These are phyloP conservation scores for Aspergillus awamori DNA, from an alignment of 2,329 filamentous ascomycete genomes.

Conservation along the genomic window DNA sequence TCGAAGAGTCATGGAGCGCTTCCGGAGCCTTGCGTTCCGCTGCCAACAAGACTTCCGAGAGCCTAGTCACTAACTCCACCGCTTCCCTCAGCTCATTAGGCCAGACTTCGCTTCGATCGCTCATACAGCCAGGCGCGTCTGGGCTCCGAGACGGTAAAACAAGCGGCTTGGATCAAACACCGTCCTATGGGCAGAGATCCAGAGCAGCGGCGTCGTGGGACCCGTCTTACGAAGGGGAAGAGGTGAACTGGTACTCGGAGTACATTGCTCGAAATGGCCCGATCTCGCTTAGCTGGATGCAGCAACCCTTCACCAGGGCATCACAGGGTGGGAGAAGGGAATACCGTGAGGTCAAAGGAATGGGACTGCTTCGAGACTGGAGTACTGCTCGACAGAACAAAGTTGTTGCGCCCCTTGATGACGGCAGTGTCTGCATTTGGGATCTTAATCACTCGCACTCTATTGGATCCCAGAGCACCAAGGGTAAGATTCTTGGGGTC, in stretches of 20 bases:
- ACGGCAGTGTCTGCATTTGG: slow-evolving; percentile 88
- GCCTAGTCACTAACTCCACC: slow-evolving; percentile 50
- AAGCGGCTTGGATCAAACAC: slow-evolving; percentile 9
- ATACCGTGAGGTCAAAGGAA: slow-evolving; percentile 68
- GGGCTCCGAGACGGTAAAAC: neutral
- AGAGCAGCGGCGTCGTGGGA: slow-evolving; percentile 72
- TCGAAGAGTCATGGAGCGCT: slow-evolving; percentile 70
- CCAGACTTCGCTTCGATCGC: slow-evolving; percentile 35
- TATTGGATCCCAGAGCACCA: slow-evolving; percentile 43
- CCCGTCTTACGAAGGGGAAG: slow-evolving; percentile 71
- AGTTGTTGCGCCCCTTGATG: slow-evolving; percentile 77
- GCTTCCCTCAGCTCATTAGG: slow-evolving; percentile 36
- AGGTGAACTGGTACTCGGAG: slow-evolving; percentile 82
- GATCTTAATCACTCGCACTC: slow-evolving; percentile 60
- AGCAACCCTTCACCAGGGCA: slow-evolving; percentile 54
- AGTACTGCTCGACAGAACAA: slow-evolving; percentile 57
- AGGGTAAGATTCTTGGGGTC: slow-evolving; percentile 62
- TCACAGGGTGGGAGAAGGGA: slow-evolving; percentile 42
- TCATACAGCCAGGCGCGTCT: slow-evolving; percentile 35
- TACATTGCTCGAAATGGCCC: slow-evolving; percentile 81
- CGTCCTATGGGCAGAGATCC: slow-evolving; percentile 33
- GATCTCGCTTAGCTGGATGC: slow-evolving; percentile 75
- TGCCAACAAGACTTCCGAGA: slow-evolving; percentile 41
- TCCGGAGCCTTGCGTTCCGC: slow-evolving; percentile 40
- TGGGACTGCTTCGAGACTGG: slow-evolving; percentile 66